Evolutionary conservation across 1,284 basidiomycete genomes (phyloP), one percentile per base, ranked within the genome.

Genomic region (Malassezia yamatoensis): DNA sequence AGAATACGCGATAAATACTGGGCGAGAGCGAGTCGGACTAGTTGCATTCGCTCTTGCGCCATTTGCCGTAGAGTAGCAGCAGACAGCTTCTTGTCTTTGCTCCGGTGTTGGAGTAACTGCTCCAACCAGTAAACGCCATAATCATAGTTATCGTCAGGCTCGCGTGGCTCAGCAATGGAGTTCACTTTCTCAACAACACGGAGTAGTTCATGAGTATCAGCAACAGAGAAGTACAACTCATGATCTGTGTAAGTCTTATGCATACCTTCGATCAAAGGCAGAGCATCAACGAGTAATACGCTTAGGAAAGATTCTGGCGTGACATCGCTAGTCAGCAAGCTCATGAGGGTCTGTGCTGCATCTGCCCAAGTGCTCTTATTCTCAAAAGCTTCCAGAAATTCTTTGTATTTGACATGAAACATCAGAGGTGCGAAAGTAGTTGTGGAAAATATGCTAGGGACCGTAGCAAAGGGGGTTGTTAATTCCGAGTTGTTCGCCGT

Each of bases 321-420:
- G 13, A 63, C 58, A 33, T 65, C 65, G 32, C 67, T 70, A 8
- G 65, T 64, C n/a, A 74, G 57, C 2, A 72, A 53, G 37, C 64
- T 64, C 5, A 71, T 64, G 2, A 74, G 60, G 12, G 67, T 38
- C 5, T 54, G 56, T 2, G 70, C 70, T 6, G 71, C 70, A 5
- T 60, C 61, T 10, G 50, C 43, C 59, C 62, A 61, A 9, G 64
- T 53, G 3, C 52, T 55, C 11, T 40, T 18, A 35, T 62, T 60
- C 3, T 62, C 54, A 44, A 66, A 69, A 1, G 67, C 50, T 1
- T 64, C 53, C 48, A 66, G 69, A 43, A 74, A 71, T 49, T 72
- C 70, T 37, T 68, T 59, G 59, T 71, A 71, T 54, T 63, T 61
- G 21, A 67, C 65, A 18, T 71, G 62, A 53, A 74, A 74, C 1